Conservation (phyloP, 2,329 filamentous ascomycete genomes). For the Diplodia intermedia region DNA sequence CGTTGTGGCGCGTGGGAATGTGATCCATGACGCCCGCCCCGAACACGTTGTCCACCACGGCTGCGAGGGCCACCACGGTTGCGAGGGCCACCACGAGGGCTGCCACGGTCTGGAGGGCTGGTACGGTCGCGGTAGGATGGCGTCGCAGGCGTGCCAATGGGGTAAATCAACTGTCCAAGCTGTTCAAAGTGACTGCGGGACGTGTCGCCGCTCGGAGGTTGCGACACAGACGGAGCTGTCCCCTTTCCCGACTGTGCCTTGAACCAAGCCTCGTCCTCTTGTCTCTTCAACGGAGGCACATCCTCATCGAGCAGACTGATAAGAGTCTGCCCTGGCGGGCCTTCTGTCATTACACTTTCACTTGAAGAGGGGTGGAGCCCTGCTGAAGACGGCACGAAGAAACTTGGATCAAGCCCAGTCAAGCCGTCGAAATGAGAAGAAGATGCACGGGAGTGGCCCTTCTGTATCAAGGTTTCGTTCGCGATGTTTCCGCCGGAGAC, state of each 20-base stretch:
- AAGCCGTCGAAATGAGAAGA: not conserved
- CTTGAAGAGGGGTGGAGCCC: not conserved
- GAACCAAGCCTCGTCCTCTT: conserved; percentile 16
- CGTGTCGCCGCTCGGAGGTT: not conserved
- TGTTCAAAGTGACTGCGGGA: not conserved
- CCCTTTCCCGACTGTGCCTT: not conserved
- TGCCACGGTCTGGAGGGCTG: not conserved
- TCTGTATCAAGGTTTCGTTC: not conserved
- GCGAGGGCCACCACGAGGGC: not conserved
- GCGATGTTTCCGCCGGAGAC: not conserved
- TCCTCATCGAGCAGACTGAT: not conserved
- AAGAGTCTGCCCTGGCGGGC: not conserved
- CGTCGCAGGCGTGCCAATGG: not conserved
- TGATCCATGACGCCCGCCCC: not conserved
- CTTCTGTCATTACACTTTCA: not conserved
- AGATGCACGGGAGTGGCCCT: not conserved
- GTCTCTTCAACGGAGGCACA: not conserved
- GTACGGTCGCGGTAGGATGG: not conserved
- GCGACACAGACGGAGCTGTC: not conserved
- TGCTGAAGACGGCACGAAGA: not conserved
- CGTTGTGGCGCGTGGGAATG: not conserved
- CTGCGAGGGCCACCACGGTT: not conserved
- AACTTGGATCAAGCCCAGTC: not conserved
- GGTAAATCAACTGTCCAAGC: not conserved
- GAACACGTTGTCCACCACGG: not conserved